Conservation (phyloP, 768 basidiomycete genomes). For the Galerina marginata region DNA sequence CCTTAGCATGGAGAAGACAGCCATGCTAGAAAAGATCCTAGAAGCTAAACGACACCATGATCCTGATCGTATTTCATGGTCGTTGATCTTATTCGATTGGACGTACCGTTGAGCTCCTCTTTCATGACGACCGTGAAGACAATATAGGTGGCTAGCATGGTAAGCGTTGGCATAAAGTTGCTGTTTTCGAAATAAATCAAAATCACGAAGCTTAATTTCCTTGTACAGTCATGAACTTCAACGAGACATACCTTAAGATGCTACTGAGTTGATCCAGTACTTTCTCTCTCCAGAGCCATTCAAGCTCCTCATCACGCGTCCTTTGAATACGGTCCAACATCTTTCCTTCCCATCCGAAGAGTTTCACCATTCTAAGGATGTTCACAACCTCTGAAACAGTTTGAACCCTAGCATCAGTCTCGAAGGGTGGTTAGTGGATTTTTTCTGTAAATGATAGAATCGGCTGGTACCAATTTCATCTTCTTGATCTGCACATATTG, state of each 20-base stretch:
- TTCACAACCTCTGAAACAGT: slow-evolving; percentile 65
- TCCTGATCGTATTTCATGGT: neutral
- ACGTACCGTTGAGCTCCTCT: slow-evolving; percentile 27
- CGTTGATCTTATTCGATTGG: neutral
- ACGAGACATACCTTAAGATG: neutral
- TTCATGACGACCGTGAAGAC: slow-evolving; percentile 52
- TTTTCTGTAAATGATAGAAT: neutral
- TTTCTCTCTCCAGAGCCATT: slow-evolving; percentile 54
- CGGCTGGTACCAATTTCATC: slow-evolving; percentile 41
- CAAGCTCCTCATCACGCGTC: slow-evolving; percentile 68
- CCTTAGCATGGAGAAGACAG: slow-evolving; percentile 60
- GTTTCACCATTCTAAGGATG: slow-evolving; percentile 71
- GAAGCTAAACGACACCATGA: slow-evolving; percentile 41
- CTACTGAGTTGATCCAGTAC: slow-evolving; percentile 12
- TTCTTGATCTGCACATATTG: slow-evolving; percentile 50
- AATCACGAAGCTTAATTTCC: neutral
- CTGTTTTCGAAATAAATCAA: slow-evolving; percentile 33
- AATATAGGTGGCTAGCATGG: slow-evolving; percentile 69
- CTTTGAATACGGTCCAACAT: slow-evolving; percentile 56
- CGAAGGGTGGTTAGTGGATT: neutral
- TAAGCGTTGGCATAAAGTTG: slow-evolving; percentile 63
- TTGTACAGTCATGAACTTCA: slow-evolving; percentile 1
- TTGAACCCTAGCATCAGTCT: slow-evolving; percentile 63
- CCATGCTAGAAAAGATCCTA: slow-evolving; percentile 58
- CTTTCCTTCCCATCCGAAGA: slow-evolving; percentile 73